These are phyloP conservation scores for Maudiozyma humilis DNA, from an alignment of 1,139 yeast genomes.

Conservation along the genomic window DNA sequence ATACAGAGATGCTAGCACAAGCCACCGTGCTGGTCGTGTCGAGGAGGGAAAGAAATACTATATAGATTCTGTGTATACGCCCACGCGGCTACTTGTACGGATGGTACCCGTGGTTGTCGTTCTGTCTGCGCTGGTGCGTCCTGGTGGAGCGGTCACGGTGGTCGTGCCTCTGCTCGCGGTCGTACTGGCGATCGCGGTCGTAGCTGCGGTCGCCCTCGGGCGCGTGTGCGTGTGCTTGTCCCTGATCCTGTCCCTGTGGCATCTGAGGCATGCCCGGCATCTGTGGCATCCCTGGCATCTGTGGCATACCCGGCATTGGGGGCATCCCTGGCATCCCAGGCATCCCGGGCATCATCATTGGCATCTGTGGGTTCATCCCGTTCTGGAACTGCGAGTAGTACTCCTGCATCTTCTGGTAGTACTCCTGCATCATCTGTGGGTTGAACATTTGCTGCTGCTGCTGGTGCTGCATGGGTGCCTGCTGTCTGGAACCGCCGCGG, in stretches of 20 bases:
- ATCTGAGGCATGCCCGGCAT: constrained; percentile 1
- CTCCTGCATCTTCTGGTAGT: constrained; percentile 79
- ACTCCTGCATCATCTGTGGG: constrained; percentile 81
- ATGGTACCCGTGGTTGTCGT: constrained; percentile 22
- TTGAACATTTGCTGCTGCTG: constrained; percentile 40
- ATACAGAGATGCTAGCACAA: no score
- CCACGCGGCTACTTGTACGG: constrained; percentile 4
- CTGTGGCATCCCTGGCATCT: constrained; percentile 19
- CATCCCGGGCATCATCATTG: constrained; percentile 37
- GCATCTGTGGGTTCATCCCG: constrained; percentile 36
- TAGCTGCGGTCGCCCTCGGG: no score
- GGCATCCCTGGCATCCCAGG: constrained; percentile 50
- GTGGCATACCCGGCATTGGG: constrained; percentile 32
- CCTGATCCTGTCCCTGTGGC: neutral
- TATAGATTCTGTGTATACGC: neutral
- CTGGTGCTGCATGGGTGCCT: constrained; percentile 8
- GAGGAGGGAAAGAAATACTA: neutral
- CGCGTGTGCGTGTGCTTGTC: no score
- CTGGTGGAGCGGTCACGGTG: no score
- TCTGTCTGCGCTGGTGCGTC: constrained; percentile 6
- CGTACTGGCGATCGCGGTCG: neutral
- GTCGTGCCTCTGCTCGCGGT: neutral
- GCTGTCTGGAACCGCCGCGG: constrained; percentile 15
- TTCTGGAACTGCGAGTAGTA: constrained; percentile 59
- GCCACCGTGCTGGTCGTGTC: no score